A percentile compares a stretch with the other conserved stretches of the same genome.
Evolutionary conservation across 331 rosid species (phyloP).

Genomic region (Saraca asoca): DNA sequence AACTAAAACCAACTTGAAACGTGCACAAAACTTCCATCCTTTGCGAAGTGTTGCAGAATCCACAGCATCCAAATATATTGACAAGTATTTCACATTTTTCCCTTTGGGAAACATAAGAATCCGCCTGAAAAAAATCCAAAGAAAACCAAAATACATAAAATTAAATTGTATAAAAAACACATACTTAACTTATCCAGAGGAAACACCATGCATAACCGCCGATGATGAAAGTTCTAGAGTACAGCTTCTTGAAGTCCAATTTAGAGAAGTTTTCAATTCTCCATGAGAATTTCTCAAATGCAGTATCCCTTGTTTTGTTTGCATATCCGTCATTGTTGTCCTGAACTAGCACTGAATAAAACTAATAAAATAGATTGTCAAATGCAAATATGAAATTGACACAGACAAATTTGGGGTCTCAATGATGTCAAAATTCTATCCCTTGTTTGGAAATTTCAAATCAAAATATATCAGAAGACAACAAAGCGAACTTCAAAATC

Average conservation of each 20-base stretch:
- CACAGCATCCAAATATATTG: neutral
- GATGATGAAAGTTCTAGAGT: conserved; percentile 44
- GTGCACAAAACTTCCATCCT: conserved; percentile 2
- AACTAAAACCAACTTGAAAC: neutral
- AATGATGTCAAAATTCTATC: too few species aligned
- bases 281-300: conserved; percentile 53
- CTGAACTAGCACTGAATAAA: too few species aligned
- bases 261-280: conserved; percentile 52
- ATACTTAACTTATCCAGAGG: neutral
- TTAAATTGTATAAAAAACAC: neutral
- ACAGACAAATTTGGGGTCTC: too few species aligned
- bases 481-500: too few species aligned
- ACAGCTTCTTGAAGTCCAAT: conserved; percentile 44
- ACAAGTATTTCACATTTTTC: conserved; percentile 3
- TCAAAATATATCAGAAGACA: too few species aligned
- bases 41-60: neutral
- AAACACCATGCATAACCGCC: conserved; percentile 57
- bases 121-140: conserved; percentile 45
- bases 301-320: conserved; percentile 36
- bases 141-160: neutral
- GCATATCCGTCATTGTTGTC: conserved; percentile 40
- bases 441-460: too few species aligned
- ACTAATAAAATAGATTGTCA: too few species aligned
- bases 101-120: conserved; percentile 53
- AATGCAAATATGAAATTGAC: too few species aligned